Conservation (phyloP, 1,284 basidiomycete species). For the Macrocystidia cucumis region DNA sequence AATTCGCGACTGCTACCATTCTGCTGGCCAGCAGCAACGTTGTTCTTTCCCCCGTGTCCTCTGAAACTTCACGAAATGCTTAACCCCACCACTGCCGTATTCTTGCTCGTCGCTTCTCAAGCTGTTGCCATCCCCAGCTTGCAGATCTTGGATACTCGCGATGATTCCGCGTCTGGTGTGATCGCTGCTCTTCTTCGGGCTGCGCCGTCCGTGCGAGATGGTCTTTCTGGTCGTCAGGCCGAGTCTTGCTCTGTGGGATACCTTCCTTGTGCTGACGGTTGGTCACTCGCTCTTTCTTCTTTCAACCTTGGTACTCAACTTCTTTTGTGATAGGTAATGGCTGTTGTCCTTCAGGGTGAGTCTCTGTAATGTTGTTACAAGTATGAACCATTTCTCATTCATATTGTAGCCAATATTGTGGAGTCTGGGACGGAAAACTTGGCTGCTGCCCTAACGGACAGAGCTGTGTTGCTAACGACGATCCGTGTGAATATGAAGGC, state of each 20-base stretch:
- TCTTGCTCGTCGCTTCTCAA: not conserved
- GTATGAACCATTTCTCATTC: not conserved
- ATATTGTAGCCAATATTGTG: constrained; percentile 12
- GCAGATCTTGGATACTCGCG: too few species aligned
- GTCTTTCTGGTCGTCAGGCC: constrained; percentile 5
- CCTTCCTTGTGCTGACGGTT: constrained; percentile 7
- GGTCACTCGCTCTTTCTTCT: not conserved
- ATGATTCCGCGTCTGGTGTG: too few species aligned
- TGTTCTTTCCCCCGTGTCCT: too few species aligned
- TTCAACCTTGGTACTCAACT: not conserved
- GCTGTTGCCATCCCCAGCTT: not conserved
- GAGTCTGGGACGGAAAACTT: constrained; percentile 12
- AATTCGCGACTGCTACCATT: too few species aligned
- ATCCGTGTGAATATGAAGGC: constrained; percentile 9
- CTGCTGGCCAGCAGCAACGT: too few species aligned
- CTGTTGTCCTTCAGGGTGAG: constrained; percentile 12
- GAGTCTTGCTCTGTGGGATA: constrained; percentile 7
- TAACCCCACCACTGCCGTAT: not conserved
- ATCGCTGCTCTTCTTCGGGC: constrained; percentile 11
- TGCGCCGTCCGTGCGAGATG: constrained; percentile 1
- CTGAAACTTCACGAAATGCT: too few species aligned
- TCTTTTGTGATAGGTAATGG: constrained; percentile 9
- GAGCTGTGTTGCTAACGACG: constrained; percentile 10
- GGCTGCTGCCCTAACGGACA: constrained; percentile 13
- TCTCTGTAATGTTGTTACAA: not conserved